A percentile compares a stretch with the other conserved stretches of the same genome.
Evolutionary conservation across 345 rosid species (phyloP).

Genomic region (Eucalyptus marginata): DNA sequence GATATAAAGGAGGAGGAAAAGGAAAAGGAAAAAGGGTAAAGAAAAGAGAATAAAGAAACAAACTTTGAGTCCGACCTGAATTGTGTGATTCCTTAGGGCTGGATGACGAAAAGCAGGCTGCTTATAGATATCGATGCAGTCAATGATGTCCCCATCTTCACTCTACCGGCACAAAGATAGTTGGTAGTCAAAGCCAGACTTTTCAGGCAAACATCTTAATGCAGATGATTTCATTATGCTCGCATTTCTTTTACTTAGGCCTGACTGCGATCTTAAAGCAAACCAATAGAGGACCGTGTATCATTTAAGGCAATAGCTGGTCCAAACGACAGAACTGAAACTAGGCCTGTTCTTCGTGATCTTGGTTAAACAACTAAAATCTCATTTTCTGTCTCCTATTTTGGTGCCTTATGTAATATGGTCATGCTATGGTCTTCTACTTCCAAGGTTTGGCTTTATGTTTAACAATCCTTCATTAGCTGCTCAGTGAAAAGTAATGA

Average conservation of each 20-base stretch:
- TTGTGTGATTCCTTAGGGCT: slow-evolving; percentile 23
- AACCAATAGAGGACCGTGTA: neutral
- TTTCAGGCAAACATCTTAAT: neutral
- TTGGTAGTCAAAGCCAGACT: neutral
- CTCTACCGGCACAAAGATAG: slow-evolving; percentile 1
- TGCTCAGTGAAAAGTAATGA: neutral
- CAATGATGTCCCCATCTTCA: slow-evolving; percentile 41
- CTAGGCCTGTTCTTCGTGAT: neutral
- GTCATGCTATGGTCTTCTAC: neutral
- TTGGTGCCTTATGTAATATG: neutral
- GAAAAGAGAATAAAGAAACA: neutral
- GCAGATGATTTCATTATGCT: neutral
- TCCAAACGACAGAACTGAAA: neutral
- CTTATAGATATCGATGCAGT: slow-evolving; percentile 35
- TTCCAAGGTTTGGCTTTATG: neutral
- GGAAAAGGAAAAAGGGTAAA: neutral
- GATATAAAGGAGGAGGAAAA: neutral
- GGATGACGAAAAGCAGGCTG: slow-evolving; percentile 46
- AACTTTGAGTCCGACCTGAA: slow-evolving; percentile 16
- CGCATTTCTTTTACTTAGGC: neutral
- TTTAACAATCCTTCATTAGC: neutral
- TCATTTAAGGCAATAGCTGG: neutral
- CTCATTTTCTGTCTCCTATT: neutral
- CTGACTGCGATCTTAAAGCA: neutral
- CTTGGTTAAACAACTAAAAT: neutral